Evolutionary conservation across 129 eudicot genomes (phyloP), one percentile per base, ranked within the genome.

Genomic region (Artemisia tridentata): DNA sequence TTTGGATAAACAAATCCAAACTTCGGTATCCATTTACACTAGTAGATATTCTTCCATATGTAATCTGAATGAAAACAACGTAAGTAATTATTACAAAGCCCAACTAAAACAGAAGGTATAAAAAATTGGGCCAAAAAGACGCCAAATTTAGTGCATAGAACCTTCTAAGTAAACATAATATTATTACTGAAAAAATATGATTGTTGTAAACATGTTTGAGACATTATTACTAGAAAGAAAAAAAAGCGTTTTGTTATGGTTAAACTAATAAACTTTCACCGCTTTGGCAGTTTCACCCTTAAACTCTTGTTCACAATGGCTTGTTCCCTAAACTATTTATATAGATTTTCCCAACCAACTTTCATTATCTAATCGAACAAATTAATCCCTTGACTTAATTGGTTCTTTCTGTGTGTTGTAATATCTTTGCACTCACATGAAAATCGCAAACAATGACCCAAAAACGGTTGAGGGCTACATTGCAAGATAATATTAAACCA

Each of bases 1-100:
- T 77, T 74, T 78, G 95, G 77, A 88, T 81, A 80, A 88, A 88
- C 5, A 91, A 80, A 82, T 91, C 97, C 75, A 91, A 23, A 76
- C 75, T 88, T 18, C 97, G 79, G 53, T 76, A 51, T 61, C 97
- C 89, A 41, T 91, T 79, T 25, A 69, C 79, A 62, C 81, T 82
- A 1, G 78, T 61, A 16, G 86, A 79, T 60, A 88, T 64, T 80
- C 97, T 88, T 46, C 97, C 97, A 79, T 75, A 86, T 19, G 90
- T 85, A 75, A 91, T 78, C 97, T 91, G 78, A 17, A 70, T 19
- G 18, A 41, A 8, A 59, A 60, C 48, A 51, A 9, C 7, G 10
- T 3, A 65, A 21, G 27, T 29, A 9, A 25, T 7, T 38, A 38
- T 38, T 38, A 38, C 45, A 38, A 7, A 38, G 45, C 56, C 47